These are phyloP conservation scores for Croton setiger DNA, from an alignment of 441 rosid genomes.

Conservation along the genomic window DNA sequence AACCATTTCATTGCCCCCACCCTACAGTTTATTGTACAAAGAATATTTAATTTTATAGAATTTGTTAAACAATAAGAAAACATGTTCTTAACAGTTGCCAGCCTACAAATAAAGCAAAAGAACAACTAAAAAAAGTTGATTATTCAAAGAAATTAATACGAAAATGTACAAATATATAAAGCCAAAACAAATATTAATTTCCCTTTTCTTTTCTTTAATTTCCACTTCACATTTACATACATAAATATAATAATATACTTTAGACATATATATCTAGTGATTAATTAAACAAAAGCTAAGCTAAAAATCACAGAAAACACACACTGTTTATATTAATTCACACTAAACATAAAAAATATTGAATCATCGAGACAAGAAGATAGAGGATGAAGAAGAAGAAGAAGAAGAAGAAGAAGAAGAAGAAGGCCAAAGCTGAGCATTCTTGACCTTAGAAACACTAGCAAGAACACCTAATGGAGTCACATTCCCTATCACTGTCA, in stretches of 20 bases:
- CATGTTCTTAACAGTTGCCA: background rate
- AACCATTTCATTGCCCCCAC: background rate
- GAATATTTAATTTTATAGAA: background rate
- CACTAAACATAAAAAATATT: no score
- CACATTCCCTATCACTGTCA: conserved; percentile 74
- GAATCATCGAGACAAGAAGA: background rate
- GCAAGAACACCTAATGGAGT: conserved; percentile 62
- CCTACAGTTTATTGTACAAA: background rate
- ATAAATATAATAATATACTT: no score
- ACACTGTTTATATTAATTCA: background rate
- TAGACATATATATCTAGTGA: background rate
- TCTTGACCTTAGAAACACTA: conserved; percentile 77
- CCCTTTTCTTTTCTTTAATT: background rate
- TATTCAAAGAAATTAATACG: background rate
- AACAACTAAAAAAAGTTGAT: background rate
- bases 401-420: conserved; percentile 40
- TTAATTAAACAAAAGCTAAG: background rate
- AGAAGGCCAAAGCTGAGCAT: conserved; percentile 83
- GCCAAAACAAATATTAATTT: background rate
- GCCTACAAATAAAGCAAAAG: background rate
- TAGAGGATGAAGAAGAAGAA: conserved; percentile 18
- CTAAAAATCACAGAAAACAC: background rate
- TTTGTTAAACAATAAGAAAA: background rate
- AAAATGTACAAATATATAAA: no score
- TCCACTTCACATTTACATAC: background rate